Evolutionary conservation across 768 basidiomycete species (phyloP).

Genomic region (Galerina marginata): DNA sequence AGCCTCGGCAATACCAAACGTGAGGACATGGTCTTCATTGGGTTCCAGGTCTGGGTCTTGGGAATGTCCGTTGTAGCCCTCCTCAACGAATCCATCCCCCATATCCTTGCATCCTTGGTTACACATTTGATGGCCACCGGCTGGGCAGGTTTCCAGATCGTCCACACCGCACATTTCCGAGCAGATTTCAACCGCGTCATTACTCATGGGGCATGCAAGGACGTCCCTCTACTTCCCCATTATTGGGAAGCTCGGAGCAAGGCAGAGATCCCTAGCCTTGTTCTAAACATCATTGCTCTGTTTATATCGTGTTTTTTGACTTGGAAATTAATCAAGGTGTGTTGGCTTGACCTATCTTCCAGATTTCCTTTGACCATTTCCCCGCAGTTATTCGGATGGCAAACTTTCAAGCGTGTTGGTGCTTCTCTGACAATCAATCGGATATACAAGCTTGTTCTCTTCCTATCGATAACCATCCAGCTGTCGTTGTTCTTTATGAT

Average conservation of each 20-base stretch:
- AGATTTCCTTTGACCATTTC: not conserved
- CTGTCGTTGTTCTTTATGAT: constrained; percentile 81
- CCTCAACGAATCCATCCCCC: constrained; percentile 81
- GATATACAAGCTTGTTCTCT: constrained; percentile 73
- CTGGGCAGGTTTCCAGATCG: constrained; percentile 76
- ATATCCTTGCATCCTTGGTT: constrained; percentile 73
- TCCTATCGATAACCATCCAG: constrained; percentile 74
- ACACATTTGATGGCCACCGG: constrained; percentile 76
- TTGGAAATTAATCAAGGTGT: constrained; percentile 77
- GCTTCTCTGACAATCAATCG: constrained; percentile 76
- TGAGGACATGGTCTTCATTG: constrained; percentile 78
- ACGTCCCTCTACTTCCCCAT: constrained; percentile 54
- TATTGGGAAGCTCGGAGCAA: constrained; percentile 68
- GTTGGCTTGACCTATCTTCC: not conserved
- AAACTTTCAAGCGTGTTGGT: constrained; percentile 87
- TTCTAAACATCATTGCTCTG: constrained; percentile 64
- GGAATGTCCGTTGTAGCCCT: constrained; percentile 78
- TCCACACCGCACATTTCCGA: constrained; percentile 62
- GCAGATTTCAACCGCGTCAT: constrained; percentile 59
- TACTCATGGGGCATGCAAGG: constrained; percentile 67
- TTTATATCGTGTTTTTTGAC: constrained; percentile 67
- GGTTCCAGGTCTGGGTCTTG: constrained; percentile 81
- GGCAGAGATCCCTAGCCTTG: constrained; percentile 70
- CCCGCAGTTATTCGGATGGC: constrained; percentile 76
- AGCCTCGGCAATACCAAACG: constrained; percentile 77